phyloP scores from a whole-genome alignment of 192 early-diverging fungal species.

The Entophlyctis luteolus region DNA sequence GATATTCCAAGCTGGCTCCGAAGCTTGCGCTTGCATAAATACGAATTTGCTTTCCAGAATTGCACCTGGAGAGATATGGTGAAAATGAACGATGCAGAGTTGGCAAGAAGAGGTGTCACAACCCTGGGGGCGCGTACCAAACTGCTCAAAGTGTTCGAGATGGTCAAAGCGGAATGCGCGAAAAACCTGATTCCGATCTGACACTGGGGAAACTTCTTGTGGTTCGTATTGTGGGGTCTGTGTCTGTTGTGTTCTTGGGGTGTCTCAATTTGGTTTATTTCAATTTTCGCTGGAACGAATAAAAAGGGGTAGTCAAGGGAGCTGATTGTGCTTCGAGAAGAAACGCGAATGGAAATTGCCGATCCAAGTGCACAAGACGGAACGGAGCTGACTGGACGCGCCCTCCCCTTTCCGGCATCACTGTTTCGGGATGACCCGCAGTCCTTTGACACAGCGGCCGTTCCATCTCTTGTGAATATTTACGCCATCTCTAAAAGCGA shows the following conservation, averaged over 20 bases:
- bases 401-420: constrained; percentile 17
- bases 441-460: too few relatives aligned
- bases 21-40: constrained; percentile 92
- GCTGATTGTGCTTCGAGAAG: too few relatives aligned
- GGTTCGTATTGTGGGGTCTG: neutral
- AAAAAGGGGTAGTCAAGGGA: too few relatives aligned
- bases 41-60: constrained; percentile 80
- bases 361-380: neutral
- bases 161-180: constrained; percentile 41
- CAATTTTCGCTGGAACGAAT: too few relatives aligned
- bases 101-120: constrained; percentile 79
- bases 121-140: constrained; percentile 94
- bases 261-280: constrained; percentile 45
- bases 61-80: constrained; percentile 89
- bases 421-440: constrained; percentile 7
- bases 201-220: neutral
- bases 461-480: too few relatives aligned
- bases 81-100: constrained; percentile 73
- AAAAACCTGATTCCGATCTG: constrained; percentile 15
- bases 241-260: constrained; percentile 36
- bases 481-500: too few relatives aligned
- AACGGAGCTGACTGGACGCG: constrained; percentile 21
- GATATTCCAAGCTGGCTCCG: constrained; percentile 94
- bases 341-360: too few relatives aligned
- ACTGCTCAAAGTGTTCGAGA: constrained; percentile 95